phyloP scores from a whole-genome alignment of 495 filamentous ascomycete species.

The Xylaria curta region DNA sequence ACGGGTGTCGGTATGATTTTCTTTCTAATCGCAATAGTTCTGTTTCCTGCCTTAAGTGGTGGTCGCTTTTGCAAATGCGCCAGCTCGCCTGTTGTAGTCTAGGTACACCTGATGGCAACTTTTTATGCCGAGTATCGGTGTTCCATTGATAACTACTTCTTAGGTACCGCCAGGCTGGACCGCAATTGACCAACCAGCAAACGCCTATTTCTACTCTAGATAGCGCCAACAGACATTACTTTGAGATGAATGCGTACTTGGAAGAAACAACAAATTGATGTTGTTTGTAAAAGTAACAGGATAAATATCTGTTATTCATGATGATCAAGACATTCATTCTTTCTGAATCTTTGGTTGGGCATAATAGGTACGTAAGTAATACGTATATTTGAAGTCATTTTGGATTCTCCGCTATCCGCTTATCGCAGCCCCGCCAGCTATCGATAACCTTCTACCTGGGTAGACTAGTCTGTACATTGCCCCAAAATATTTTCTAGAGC shows the following conservation, averaged over 20 bases:
- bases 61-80: background rate
- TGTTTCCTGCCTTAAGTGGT: background rate
- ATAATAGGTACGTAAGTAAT: background rate
- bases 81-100: background rate
- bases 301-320: background rate
- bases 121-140: conserved; percentile 26
- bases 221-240: background rate
- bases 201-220: background rate
- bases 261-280: background rate
- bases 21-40: background rate
- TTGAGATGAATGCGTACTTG: background rate
- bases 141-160: background rate
- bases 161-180: background rate
- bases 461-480: no score
- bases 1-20: background rate
- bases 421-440: conserved; percentile 11
- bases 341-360: background rate
- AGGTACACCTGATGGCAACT: background rate
- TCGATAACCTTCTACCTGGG: conserved; percentile 17
- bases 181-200: conserved; percentile 20
- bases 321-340: background rate
- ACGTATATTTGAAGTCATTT: background rate
- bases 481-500: conserved; percentile 29
- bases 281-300: background rate
- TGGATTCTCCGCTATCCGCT: background rate